Conservation (phyloP, 495 filamentous ascomycete genomes). For the Penicillium paradoxum region DNA sequence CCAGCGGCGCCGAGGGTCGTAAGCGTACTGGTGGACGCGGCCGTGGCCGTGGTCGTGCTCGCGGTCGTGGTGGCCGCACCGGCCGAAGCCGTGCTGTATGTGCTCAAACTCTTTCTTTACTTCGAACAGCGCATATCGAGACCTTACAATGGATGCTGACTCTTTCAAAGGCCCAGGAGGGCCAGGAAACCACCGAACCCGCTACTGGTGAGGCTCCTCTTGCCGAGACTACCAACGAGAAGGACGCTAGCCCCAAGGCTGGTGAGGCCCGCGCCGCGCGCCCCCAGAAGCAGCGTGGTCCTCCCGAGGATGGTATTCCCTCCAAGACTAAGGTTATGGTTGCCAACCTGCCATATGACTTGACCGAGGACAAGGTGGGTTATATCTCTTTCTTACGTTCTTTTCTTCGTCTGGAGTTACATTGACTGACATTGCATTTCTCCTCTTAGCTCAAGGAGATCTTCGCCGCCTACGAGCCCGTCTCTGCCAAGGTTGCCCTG, state of each 20-base stretch:
- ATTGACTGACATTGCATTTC: slow-evolving; percentile 14
- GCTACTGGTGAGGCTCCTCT: slow-evolving; percentile 51
- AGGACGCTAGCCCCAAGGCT: slow-evolving; percentile 47
- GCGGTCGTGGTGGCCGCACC: slow-evolving; percentile 58
- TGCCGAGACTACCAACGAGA: slow-evolving; percentile 58
- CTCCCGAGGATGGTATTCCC: slow-evolving; percentile 94
- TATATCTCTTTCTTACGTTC: neutral
- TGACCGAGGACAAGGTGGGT: slow-evolving; percentile 91
- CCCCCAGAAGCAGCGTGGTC: slow-evolving; percentile 71
- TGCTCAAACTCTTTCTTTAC: slow-evolving; percentile 15
- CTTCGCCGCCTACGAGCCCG: slow-evolving; percentile 81
- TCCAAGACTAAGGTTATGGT: slow-evolving; percentile 99
- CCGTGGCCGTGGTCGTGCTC: slow-evolving; percentile 70
- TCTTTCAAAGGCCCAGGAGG: slow-evolving; percentile 21
- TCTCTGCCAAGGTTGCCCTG: slow-evolving; percentile 95
- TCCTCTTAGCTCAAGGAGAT: slow-evolving; percentile 81
- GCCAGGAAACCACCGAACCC: slow-evolving; percentile 37
- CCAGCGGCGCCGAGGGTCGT: slow-evolving; percentile 67
- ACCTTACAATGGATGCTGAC: slow-evolving; percentile 8
- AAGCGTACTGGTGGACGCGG: slow-evolving; percentile 73
- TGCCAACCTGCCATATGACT: slow-evolving; percentile 95
- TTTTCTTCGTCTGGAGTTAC: neutral
- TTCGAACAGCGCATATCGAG: neutral
- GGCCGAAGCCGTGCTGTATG: slow-evolving; percentile 68
- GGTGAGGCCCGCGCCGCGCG: slow-evolving; percentile 44